Percentiles rank a stretch among this genome's conserved stretches.
Conservation (phyloP, 192 early-diverging fungal genomes). For the Obelidium mucronatum region DNA sequence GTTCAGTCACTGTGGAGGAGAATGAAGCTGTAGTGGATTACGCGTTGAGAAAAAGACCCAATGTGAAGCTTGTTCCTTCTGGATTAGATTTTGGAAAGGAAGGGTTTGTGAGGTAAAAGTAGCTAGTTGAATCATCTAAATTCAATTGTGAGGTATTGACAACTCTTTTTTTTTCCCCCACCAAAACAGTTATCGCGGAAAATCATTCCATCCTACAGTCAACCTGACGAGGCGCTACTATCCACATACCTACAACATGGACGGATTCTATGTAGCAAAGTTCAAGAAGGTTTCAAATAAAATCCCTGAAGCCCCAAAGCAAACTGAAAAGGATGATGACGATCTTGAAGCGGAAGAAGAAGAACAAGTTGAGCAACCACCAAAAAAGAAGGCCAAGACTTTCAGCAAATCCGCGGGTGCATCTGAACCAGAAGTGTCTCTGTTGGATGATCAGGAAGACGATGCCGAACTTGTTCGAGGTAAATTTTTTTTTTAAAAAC, state of each 20-base stretch:
- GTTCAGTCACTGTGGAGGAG: constrained; percentile 97
- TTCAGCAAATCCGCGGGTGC: constrained; percentile 5
- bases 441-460: constrained; percentile 74
- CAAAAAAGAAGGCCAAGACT: constrained; percentile 24
- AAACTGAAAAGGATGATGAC: constrained; percentile 6
- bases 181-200: constrained; percentile 78
- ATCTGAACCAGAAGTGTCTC: constrained; percentile 33
- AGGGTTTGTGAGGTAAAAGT: constrained; percentile 83
- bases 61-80: constrained; percentile 89
- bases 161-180: not conserved
- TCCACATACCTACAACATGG: constrained; percentile 99
- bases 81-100: constrained; percentile 94
- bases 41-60: constrained; percentile 91
- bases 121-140: constrained; percentile 19
- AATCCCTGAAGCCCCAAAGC: constrained; percentile 51
- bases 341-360: constrained; percentile 38
- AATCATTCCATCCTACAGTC: constrained; percentile 84
- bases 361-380: constrained; percentile 48
- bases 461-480: constrained; percentile 61
- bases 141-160: constrained; percentile 24
- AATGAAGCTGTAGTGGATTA: constrained; percentile 98
- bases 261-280: constrained; percentile 99
- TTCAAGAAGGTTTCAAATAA: constrained; percentile 95
- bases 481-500: not conserved
- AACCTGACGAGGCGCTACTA: constrained; percentile 89